These are phyloP conservation scores for Seiridium cupressi DNA, from an alignment of 2,329 filamentous ascomycete species.

Conservation along the genomic window DNA sequence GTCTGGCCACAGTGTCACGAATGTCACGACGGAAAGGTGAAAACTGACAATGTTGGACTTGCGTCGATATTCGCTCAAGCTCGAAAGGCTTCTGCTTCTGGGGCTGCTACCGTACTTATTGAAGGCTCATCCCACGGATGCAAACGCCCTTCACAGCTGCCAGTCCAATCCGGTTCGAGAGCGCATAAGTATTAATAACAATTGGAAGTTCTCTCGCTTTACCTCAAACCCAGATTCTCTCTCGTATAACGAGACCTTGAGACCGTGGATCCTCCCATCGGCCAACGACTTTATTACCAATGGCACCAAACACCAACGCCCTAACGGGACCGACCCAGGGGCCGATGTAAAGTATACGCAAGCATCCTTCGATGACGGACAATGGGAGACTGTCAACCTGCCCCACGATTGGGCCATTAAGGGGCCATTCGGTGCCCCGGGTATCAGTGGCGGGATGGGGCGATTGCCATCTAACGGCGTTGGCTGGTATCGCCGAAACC, in stretches of 20 bases:
- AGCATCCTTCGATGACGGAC: constrained; percentile 22
- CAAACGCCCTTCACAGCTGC: too few relatives aligned
- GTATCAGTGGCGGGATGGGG: constrained; percentile 36
- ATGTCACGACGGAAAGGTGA: too few relatives aligned
- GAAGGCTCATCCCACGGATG: too few relatives aligned
- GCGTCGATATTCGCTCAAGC: too few relatives aligned
- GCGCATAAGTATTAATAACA: constrained; percentile 30
- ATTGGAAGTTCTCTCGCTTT: constrained; percentile 33
- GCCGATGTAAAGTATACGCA: constrained; percentile 25
- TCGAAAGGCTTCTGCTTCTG: too few relatives aligned
- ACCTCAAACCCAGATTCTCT: constrained; percentile 30
- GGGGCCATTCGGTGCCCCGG: constrained; percentile 34
- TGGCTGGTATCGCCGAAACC: constrained; percentile 46
- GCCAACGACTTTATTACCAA: constrained; percentile 27
- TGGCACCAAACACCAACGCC: constrained; percentile 21
- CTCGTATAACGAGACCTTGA: constrained; percentile 26
- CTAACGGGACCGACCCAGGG: constrained; percentile 20
- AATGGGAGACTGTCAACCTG: constrained; percentile 36
- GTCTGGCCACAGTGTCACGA: too few relatives aligned
- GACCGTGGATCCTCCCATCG: constrained; percentile 30
- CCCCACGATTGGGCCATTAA: constrained; percentile 45
- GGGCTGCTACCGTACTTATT: too few relatives aligned
- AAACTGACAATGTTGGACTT: too few relatives aligned
- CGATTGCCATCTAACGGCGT: constrained; percentile 50
- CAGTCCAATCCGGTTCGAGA: constrained; percentile 18